Percentiles rank a stretch among this genome's conserved stretches.
Conservation (phyloP, 768 basidiomycete species). For the Trichaptum fuscoviolaceum region DNA sequence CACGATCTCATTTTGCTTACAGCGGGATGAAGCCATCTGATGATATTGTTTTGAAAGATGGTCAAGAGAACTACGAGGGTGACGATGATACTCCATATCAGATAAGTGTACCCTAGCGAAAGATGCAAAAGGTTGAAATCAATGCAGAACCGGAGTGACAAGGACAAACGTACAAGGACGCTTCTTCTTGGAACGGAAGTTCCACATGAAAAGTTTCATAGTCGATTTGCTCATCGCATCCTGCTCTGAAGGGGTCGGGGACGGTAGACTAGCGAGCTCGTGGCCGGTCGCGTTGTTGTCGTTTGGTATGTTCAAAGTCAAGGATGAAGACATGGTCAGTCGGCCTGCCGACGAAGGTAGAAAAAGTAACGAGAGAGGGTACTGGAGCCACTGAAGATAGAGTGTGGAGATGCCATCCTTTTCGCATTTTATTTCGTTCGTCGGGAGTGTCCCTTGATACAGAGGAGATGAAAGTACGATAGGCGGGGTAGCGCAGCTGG, state of each 20-base stretch:
- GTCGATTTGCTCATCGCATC: not conserved
- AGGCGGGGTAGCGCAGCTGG: not conserved
- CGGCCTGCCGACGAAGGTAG: not conserved
- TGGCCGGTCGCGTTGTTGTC: not conserved
- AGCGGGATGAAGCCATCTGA: slow-evolving; percentile 33
- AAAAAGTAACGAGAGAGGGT: not conserved
- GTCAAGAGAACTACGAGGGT: slow-evolving; percentile 27
- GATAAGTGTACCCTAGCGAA: slow-evolving; percentile 4
- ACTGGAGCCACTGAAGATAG: not conserved
- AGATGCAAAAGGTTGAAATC: not conserved
- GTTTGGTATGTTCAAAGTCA: not conserved
- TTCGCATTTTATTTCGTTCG: not conserved
- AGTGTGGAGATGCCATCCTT: not conserved
- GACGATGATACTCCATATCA: slow-evolving; percentile 20
- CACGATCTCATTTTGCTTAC: slow-evolving; percentile 30
- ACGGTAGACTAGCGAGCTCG: not conserved
- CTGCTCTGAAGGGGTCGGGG: not conserved
- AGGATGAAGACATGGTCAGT: not conserved
- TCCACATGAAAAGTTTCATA: not conserved
- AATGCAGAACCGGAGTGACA: not conserved
- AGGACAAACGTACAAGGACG: not conserved
- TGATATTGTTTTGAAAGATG: slow-evolving; percentile 34
- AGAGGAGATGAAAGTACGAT: not conserved
- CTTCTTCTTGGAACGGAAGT: not conserved
- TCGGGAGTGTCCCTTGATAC: not conserved